phyloP scores from a whole-genome alignment of 2,329 filamentous ascomycete species.

The Nakataea oryzae region DNA sequence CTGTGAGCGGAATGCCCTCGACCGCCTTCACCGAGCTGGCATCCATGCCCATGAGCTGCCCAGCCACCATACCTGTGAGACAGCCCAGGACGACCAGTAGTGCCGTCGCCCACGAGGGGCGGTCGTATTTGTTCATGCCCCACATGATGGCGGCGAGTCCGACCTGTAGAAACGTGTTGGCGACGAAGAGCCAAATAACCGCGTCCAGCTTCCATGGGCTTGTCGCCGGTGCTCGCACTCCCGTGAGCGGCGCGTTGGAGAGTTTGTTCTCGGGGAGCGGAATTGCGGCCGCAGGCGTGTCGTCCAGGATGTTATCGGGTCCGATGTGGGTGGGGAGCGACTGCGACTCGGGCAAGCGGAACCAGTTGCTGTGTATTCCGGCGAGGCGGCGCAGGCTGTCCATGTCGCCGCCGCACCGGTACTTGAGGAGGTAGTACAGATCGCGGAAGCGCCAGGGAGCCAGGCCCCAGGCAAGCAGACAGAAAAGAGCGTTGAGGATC shows the following conservation, averaged over 20 bases:
- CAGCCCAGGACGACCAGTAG: constrained; percentile 68
- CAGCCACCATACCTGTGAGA: constrained; percentile 56
- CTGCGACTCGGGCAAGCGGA: constrained; percentile 58
- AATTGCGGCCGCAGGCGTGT: constrained; percentile 34
- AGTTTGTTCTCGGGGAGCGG: constrained; percentile 55
- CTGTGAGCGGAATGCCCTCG: constrained; percentile 58
- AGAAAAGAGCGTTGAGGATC: constrained; percentile 76
- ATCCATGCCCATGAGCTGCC: constrained; percentile 60
- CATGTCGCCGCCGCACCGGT: constrained; percentile 40
- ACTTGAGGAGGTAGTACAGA: constrained; percentile 61
- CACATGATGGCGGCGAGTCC: constrained; percentile 75
- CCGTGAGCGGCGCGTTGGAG: constrained; percentile 60
- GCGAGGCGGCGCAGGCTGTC: constrained; percentile 57
- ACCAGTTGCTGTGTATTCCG: constrained; percentile 67
- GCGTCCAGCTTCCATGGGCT: constrained; percentile 67
- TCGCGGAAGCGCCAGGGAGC: constrained; percentile 80
- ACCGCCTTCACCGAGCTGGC: constrained; percentile 61
- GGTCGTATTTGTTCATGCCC: constrained; percentile 59
- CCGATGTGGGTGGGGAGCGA: constrained; percentile 42
- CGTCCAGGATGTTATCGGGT: constrained; percentile 34
- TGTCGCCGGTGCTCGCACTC: constrained; percentile 56
- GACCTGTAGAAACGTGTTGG: constrained; percentile 70
- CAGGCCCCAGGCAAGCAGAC: constrained; percentile 75
- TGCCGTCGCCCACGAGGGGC: constrained; percentile 74
- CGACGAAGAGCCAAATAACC: constrained; percentile 67